Conservation (phyloP, 202 grass and related monocot species). For the Setaria viridis region DNA sequence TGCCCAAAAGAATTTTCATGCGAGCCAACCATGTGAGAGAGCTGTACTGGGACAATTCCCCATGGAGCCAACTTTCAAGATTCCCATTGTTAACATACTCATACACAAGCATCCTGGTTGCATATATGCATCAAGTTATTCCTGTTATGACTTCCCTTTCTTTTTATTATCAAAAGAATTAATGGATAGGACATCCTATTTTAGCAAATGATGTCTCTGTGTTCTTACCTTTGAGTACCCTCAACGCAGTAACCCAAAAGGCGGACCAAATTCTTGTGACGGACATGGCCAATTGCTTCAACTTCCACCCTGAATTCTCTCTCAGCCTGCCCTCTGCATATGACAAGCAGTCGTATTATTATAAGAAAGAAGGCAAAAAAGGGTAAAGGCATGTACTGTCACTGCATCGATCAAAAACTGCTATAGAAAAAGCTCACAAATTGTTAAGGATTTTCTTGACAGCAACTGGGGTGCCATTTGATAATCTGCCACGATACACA, state of each 20-base stretch:
- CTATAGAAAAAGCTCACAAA: constrained; percentile 65
- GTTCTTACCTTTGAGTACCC: constrained; percentile 89
- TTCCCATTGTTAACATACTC: constrained; percentile 98
- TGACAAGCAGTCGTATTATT: constrained; percentile 29
- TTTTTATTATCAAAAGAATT: constrained; percentile 32
- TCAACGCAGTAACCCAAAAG: constrained; percentile 96
- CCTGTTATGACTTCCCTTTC: constrained; percentile 4
- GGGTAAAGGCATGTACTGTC: constrained; percentile 23
- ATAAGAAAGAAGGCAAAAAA: constrained; percentile 38
- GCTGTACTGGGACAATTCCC: constrained; percentile 81
- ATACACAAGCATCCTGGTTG: constrained; percentile 94
- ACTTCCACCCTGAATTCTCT: constrained; percentile 99
- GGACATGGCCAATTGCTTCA: constrained; percentile 97
- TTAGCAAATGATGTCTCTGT: neutral
- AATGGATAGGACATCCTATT: constrained; percentile 22
- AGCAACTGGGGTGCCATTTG: constrained; percentile 89
- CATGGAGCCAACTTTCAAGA: constrained; percentile 97
- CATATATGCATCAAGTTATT: constrained; percentile 44
- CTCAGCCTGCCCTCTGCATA: constrained; percentile 88
- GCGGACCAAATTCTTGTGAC: constrained; percentile 95
- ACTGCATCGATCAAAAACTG: neutral
- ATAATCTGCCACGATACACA: constrained; percentile 84
- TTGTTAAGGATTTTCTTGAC: constrained; percentile 98
- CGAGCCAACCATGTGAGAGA: constrained; percentile 95
- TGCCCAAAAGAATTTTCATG: constrained; percentile 93